These are phyloP conservation scores for Euclidium syriacum DNA, from an alignment of 345 rosid species.

Conservation along the genomic window DNA sequence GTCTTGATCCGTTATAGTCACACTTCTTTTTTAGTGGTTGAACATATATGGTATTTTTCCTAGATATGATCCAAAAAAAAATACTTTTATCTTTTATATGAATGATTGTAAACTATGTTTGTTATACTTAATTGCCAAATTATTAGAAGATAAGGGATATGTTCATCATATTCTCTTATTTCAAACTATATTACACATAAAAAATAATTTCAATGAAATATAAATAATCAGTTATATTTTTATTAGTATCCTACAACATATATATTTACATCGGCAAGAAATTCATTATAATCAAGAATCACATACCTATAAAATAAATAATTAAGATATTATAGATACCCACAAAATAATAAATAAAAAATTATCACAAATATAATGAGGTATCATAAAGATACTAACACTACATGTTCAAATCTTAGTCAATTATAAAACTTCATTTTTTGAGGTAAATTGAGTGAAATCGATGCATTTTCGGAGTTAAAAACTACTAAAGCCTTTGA, in stretches of 20 bases:
- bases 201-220: not conserved
- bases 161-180: constrained; percentile 43
- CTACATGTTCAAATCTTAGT: constrained; percentile 56
- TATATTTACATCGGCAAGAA: constrained; percentile 40
- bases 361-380: not conserved
- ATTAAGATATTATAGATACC: not conserved
- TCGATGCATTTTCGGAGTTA: constrained; percentile 39
- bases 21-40: constrained; percentile 33
- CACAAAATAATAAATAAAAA: not conserved
- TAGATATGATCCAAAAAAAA: not conserved
- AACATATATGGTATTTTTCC: constrained; percentile 40
- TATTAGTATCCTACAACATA: not conserved
- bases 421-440: constrained; percentile 38
- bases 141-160: constrained; percentile 51
- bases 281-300: constrained; percentile 47
- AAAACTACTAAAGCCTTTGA: constrained; percentile 46
- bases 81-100: not conserved
- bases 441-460: constrained; percentile 23
- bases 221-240: not conserved
- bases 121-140: constrained; percentile 59
- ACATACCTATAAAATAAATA: constrained; percentile 42
- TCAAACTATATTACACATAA: constrained; percentile 35
- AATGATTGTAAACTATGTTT: not conserved
- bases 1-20: constrained; percentile 29
- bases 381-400: constrained; percentile 39